Conservation (phyloP, 1,284 basidiomycete genomes). For the Pseudomicrostroma phylloplanum region DNA sequence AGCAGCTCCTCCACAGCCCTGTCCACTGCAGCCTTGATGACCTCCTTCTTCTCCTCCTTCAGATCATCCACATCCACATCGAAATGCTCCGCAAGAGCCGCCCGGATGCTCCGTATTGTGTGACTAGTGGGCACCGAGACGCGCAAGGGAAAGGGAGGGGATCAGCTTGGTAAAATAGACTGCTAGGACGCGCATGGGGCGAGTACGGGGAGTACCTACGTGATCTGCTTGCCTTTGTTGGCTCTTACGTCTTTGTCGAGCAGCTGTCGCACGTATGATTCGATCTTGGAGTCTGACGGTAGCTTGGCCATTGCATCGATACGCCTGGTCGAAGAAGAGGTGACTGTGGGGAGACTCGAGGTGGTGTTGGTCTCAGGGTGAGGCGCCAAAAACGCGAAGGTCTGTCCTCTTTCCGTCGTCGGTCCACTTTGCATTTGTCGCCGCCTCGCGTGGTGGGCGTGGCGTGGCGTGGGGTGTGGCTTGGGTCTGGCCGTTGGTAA, state of each 20-base stretch:
- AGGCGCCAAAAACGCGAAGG: not conserved
- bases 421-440: not conserved
- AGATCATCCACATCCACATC: conserved; percentile 1
- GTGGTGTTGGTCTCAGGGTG: not conserved
- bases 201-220: not conserved
- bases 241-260: not conserved
- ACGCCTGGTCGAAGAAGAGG: not conserved
- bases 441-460: too few species aligned
- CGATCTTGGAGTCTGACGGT: not conserved
- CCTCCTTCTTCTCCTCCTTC: conserved; percentile 1
- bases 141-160: not conserved
- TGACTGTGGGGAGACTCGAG: not conserved
- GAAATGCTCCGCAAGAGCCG: not conserved
- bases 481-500: too few species aligned
- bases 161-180: not conserved
- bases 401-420: not conserved
- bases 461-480: too few species aligned
- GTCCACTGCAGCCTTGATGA: conserved; percentile 3
- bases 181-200: not conserved
- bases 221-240: conserved; percentile 1
- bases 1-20: not conserved
- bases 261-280: not conserved
- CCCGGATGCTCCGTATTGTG: not conserved
- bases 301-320: not conserved
- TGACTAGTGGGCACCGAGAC: not conserved